phyloP scores from a whole-genome alignment of 306 rosid genomes.

The Dalbergia oliveri region DNA sequence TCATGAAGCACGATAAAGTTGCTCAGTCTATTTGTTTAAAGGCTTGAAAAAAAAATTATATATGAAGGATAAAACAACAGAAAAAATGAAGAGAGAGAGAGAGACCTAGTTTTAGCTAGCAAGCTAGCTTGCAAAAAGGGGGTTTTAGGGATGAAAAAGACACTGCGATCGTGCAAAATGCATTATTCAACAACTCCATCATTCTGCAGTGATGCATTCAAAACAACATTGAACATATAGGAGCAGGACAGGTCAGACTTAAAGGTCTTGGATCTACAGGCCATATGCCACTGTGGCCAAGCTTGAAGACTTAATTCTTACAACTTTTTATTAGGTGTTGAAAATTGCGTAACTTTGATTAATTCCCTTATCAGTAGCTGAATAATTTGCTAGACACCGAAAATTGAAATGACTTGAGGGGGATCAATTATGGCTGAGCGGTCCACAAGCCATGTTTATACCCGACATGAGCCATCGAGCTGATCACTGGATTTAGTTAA shows the following conservation, averaged over 20 bases:
- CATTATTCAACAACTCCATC: slow-evolving; percentile 30
- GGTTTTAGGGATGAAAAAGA: slow-evolving; percentile 40
- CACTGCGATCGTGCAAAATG: slow-evolving; percentile 47
- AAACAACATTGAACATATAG: slow-evolving; percentile 21
- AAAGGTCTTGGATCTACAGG: slow-evolving; percentile 38
- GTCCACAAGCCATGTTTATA: slow-evolving; percentile 38
- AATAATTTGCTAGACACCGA: slow-evolving; percentile 47
- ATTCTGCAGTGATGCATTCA: slow-evolving; percentile 34
- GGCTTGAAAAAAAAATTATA: slow-evolving; percentile 10
- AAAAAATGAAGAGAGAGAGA: background rate
- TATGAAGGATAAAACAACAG: background rate
- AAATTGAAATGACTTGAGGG: slow-evolving; percentile 47
- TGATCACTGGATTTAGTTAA: background rate
- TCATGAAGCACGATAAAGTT: slow-evolving; percentile 20
- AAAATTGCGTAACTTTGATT: slow-evolving; percentile 44
- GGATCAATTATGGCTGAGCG: slow-evolving; percentile 44
- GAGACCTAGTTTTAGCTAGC: background rate
- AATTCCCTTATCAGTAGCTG: slow-evolving; percentile 39
- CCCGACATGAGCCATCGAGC: slow-evolving; percentile 39
- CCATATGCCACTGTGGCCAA: slow-evolving; percentile 38
- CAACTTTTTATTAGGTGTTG: slow-evolving; percentile 54
- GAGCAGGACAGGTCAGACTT: slow-evolving; percentile 29
- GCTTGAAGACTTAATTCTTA: slow-evolving; percentile 30
- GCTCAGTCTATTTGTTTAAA: slow-evolving; percentile 2
- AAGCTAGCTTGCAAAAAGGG: slow-evolving; percentile 19